phyloP scores from a whole-genome alignment of 192 early-diverging fungal species.

The Rhizophagus prolifer region DNA sequence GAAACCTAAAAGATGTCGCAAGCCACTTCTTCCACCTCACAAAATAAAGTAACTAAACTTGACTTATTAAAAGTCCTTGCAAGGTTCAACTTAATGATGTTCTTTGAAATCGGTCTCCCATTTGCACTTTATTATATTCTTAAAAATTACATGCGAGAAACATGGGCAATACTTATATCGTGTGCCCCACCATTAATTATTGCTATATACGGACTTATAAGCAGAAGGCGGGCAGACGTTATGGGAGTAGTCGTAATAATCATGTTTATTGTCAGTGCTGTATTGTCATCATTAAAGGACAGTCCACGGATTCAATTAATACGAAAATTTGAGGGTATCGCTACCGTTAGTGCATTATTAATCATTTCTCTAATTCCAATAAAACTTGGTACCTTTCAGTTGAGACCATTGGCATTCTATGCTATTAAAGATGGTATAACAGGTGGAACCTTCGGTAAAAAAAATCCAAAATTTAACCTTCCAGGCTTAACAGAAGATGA shows the following conservation, averaged over 20 bases:
- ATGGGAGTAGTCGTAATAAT: conserved; percentile 39
- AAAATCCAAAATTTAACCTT: background rate
- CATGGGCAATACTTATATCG: conserved; percentile 38
- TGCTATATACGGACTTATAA: conserved; percentile 31
- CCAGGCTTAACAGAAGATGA: background rate
- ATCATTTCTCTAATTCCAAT: conserved; percentile 41
- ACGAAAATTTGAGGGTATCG: conserved; percentile 41
- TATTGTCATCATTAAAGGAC: conserved; percentile 40
- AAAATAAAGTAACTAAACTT: too few relatives aligned
- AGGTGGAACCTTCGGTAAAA: conserved; percentile 5
- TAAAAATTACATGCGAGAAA: conserved; percentile 28
- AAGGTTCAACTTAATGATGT: too few relatives aligned
- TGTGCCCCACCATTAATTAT: conserved; percentile 42
- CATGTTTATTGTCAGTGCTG: conserved; percentile 39
- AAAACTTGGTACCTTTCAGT: conserved; percentile 30
- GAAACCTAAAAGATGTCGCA: too few relatives aligned
- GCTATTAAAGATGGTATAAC: conserved; percentile 36
- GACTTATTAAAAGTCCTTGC: too few relatives aligned
- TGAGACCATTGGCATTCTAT: conserved; percentile 41
- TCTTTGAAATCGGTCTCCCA: background rate
- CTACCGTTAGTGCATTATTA: conserved; percentile 39
- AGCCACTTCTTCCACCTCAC: too few relatives aligned
- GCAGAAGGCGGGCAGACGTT: conserved; percentile 34
- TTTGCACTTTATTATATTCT: conserved; percentile 34
- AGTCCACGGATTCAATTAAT: conserved; percentile 44